phyloP scores from a whole-genome alignment of 2,329 filamentous ascomycete genomes.

The Fusarium sp. region DNA sequence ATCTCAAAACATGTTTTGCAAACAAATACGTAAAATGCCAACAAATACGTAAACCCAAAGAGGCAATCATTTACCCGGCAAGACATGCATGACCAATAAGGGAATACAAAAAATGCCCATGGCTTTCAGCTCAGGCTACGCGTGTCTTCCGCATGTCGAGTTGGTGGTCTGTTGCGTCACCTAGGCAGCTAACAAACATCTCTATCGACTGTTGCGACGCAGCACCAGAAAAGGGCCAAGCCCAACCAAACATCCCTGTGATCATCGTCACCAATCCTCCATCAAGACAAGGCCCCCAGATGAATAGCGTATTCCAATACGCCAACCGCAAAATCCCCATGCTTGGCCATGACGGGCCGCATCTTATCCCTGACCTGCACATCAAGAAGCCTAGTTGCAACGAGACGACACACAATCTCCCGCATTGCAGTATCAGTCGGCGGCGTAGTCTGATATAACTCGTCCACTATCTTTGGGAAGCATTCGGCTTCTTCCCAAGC shows the following conservation, averaged over 20 bases:
- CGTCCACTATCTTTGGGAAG: slow-evolving; percentile 25
- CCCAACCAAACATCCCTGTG: no score
- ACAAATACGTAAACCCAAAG: not conserved
- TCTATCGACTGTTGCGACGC: no score
- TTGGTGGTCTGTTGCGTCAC: no score
- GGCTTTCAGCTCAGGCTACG: not conserved
- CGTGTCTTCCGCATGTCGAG: no score
- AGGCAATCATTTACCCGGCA: not conserved
- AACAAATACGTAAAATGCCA: not conserved
- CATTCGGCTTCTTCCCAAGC: slow-evolving; percentile 17
- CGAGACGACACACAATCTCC: slow-evolving; percentile 34
- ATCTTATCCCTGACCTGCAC: slow-evolving; percentile 11
- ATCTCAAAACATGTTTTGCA: not conserved
- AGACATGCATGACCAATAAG: not conserved
- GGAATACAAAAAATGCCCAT: no score
- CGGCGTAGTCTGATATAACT: slow-evolving; percentile 24
- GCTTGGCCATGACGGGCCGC: slow-evolving; percentile 18
- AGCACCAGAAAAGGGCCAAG: no score
- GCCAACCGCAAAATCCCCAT: slow-evolving; percentile 29
- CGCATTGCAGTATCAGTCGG: slow-evolving; percentile 15
- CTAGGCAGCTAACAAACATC: no score
- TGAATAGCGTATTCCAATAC: slow-evolving; percentile 32
- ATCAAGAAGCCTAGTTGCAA: slow-evolving; percentile 1
- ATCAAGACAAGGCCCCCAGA: not conserved
- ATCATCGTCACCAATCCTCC: no score